Evolutionary conservation across 306 rosid genomes (phyloP).

Genomic region (Mimosa bimucronata): DNA sequence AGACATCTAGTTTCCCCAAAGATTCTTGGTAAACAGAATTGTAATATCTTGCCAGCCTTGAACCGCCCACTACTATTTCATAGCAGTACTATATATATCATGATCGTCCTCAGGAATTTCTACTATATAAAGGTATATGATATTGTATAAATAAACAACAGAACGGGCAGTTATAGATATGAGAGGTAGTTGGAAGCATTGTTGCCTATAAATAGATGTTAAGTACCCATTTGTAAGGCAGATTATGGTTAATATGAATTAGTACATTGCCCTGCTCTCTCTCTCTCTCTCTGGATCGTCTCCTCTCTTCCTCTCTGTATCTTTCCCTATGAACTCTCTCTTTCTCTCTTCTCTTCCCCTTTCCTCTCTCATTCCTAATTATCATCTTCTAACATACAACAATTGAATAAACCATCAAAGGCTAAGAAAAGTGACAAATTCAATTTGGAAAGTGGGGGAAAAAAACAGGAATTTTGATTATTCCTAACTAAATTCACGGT

Average conservation of each 20-base stretch:
- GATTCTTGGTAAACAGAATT: neutral
- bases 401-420: slow-evolving; percentile 1
- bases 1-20: slow-evolving; percentile 4
- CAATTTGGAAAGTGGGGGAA: neutral
- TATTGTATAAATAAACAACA: too few relatives aligned
- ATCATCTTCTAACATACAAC: neutral
- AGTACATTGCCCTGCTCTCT: too few relatives aligned
- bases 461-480: slow-evolving; percentile 2
- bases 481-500: slow-evolving; percentile 6
- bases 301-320: too few relatives aligned
- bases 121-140: neutral
- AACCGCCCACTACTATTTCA: neutral
- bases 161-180: too few relatives aligned
- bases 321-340: too few relatives aligned
- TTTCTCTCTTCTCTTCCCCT: too few relatives aligned
- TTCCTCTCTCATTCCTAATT: too few relatives aligned
- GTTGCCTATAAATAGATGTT: too few relatives aligned
- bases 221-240: too few relatives aligned
- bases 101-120: neutral
- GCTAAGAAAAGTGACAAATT: slow-evolving; percentile 9
- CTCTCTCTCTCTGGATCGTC: too few relatives aligned
- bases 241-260: too few relatives aligned
- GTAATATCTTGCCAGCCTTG: neutral
- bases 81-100: slow-evolving; percentile 1
- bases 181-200: too few relatives aligned